Conservation (phyloP, 352 stramenopile species). For the Phytophthora ramorum region DNA sequence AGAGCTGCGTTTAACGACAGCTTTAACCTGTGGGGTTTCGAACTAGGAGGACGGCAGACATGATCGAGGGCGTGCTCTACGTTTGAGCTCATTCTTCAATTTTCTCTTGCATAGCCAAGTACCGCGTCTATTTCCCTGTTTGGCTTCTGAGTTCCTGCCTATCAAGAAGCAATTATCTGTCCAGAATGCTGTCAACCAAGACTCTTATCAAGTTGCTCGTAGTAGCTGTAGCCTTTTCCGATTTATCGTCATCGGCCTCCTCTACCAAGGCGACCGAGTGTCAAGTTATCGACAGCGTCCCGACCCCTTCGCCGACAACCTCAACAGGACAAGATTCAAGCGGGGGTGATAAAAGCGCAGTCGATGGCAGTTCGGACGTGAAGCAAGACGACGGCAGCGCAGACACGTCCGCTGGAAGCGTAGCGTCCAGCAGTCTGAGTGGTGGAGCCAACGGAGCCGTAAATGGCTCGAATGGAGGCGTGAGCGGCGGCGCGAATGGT, state of each 20-base stretch:
- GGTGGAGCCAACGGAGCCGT: neutral
- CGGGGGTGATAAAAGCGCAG: slow-evolving; percentile 1
- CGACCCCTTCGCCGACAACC: slow-evolving; percentile 5
- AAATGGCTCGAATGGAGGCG: neutral
- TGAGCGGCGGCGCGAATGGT: neutral
- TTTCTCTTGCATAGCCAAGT: neutral
- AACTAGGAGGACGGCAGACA: neutral
- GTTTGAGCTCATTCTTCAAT: slow-evolving; percentile 21
- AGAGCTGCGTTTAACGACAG: neutral
- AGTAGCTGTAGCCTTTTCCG: slow-evolving; percentile 8
- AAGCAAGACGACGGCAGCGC: slow-evolving; percentile 4
- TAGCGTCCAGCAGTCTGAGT: neutral
- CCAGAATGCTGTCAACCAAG: slow-evolving; percentile 20
- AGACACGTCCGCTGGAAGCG: neutral
- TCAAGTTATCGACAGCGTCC: neutral
- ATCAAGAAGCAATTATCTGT: neutral
- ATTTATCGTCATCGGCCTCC: neutral
- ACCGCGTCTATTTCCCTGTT: slow-evolving; percentile 1
- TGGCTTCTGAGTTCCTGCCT: neutral
- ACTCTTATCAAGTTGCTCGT: slow-evolving; percentile 16
- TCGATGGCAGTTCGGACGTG: slow-evolving; percentile 4
- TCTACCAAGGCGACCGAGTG: slow-evolving; percentile 4
- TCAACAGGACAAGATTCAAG: neutral
- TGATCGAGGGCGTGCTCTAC: neutral
- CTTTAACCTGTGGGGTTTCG: neutral